Base-by-base conservation (phyloP, 1,284 basidiomycete genomes). In the Caloboletus firmus region DNA sequence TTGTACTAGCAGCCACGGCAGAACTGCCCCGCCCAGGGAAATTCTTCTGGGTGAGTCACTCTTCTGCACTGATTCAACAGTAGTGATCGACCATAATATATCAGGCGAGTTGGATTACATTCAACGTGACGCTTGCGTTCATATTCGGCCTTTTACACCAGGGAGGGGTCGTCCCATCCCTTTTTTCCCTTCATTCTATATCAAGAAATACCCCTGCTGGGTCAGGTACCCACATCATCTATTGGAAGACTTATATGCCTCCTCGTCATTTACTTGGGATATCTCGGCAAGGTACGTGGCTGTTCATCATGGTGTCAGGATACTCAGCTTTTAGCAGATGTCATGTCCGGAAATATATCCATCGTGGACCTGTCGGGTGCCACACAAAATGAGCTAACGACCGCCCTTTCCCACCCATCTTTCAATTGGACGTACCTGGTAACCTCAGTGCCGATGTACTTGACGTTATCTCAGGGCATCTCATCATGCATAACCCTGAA, bases 211-310 rank as follows among this genome's bases (percentile, higher is more conserved):
- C 39, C 5, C 5, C 40, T 5, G 11, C 52, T 20, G 41, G 20
- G 36, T 49, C 52, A n/a, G 51, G 49, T 15, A 56, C 54, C 46
- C 58, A 58, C 24, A 44, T 76, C n/a, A 52, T 72, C 12, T 75
- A 73, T 45, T 76, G 74, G 76, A 77, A 72, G 60, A 76, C 72
- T 5, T 76, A 74, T 51, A 72, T 74, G 59, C 71, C 76, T 10
- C 74, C 74, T 1, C 60, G 66, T 36, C 72, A 75, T 57, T 54
- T 76, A 28, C 67, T 77, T 26, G 71, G 61, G 5, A 52, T 71
- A n/a, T 55, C 55, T 7, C 58, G 54, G 41, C 35, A 37, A 52
- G 68, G 74, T 73, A 55, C 5, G 45, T 49, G 31, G 9, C 4
- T 17, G 13, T 18, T 22, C 12, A 20, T 12, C 4, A 28, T 10